These are phyloP conservation scores for Mycena venus DNA, from an alignment of 768 basidiomycete genomes.

Conservation along the genomic window DNA sequence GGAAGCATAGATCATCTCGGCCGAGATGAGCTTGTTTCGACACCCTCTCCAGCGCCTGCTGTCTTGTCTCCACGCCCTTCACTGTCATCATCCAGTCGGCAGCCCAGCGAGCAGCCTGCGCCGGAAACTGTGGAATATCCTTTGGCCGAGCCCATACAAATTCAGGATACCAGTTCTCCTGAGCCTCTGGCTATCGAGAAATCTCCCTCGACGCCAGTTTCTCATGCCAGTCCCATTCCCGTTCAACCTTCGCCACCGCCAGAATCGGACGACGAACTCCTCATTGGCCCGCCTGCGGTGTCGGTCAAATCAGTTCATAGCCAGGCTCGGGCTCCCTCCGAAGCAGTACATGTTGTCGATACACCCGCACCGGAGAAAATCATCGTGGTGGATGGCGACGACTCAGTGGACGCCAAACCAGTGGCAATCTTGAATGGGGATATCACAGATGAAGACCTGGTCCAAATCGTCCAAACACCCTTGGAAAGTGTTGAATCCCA, in stretches of 20 bases:
- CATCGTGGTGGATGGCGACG: slow-evolving; percentile 27
- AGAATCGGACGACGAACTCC: slow-evolving; percentile 51
- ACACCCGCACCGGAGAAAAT: slow-evolving; percentile 7
- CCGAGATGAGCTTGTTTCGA: slow-evolving; percentile 45
- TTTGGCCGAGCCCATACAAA: slow-evolving; percentile 10
- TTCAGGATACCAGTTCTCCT: slow-evolving; percentile 20
- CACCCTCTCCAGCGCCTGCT: slow-evolving; percentile 22
- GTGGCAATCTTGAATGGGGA: slow-evolving; percentile 23
- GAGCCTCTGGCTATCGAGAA: slow-evolving; percentile 1
- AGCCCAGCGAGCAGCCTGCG: slow-evolving; percentile 4
- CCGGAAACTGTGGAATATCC: background rate
- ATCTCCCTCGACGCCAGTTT: slow-evolving; percentile 18
- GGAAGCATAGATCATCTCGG: slow-evolving; percentile 55
- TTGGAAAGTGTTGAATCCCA: background rate
- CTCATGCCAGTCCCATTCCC: slow-evolving; percentile 29
- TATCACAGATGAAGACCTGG: slow-evolving; percentile 30
- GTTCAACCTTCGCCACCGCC: slow-evolving; percentile 23
- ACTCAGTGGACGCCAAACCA: slow-evolving; percentile 18
- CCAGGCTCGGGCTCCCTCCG: slow-evolving; percentile 29
- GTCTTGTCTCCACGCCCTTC: slow-evolving; percentile 3
- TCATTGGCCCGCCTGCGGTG: slow-evolving; percentile 47
- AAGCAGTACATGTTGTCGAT: slow-evolving; percentile 1
- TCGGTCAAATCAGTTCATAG: slow-evolving; percentile 24
- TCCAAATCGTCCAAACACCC: slow-evolving; percentile 17
- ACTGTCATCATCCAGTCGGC: background rate